Percentiles rank a stretch among this genome's conserved stretches.
Conservation (phyloP, 2,329 filamentous ascomycete genomes). For the Colletotrichum tanaceti region DNA sequence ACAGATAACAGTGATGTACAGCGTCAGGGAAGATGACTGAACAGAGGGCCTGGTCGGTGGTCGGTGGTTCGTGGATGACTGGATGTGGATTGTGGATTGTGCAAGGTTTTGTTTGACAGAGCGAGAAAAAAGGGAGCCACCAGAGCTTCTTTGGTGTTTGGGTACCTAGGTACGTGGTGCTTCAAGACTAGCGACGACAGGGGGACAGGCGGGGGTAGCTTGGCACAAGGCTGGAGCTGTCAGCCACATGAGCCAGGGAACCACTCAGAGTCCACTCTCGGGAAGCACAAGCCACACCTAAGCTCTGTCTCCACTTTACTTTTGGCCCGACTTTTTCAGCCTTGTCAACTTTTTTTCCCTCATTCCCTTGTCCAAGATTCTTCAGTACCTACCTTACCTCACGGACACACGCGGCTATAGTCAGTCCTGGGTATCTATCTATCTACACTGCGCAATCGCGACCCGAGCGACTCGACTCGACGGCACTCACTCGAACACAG, state of each 20-base stretch:
- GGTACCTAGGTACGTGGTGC: too few relatives aligned
- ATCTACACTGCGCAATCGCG: background rate
- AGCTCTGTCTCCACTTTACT: constrained; percentile 26
- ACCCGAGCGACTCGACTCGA: constrained; percentile 13
- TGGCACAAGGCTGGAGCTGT: constrained; percentile 32
- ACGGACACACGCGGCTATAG: too few relatives aligned
- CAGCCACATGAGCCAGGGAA: background rate
- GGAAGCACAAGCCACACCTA: background rate
- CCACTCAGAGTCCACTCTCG: constrained; percentile 7
- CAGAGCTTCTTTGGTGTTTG: constrained; percentile 21
- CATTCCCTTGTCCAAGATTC: constrained; percentile 30
- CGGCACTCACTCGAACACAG: background rate
- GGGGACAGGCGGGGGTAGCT: too few relatives aligned
- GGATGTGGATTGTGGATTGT: too few relatives aligned
- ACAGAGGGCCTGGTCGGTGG: constrained; percentile 7
- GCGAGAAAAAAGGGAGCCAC: too few relatives aligned
- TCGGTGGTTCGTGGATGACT: too few relatives aligned
- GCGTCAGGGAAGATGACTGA: constrained; percentile 30
- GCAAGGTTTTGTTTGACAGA: too few relatives aligned
- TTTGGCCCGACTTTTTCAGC: constrained; percentile 34
- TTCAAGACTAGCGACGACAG: too few relatives aligned
- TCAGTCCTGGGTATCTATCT: too few relatives aligned
- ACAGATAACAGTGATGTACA: background rate
- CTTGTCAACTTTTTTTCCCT: constrained; percentile 42
- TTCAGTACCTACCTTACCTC: too few relatives aligned